Evolutionary conservation across 768 basidiomycete species (phyloP), one percentile per base, ranked within the genome.

Genomic region (Tylopilus balloui): DNA sequence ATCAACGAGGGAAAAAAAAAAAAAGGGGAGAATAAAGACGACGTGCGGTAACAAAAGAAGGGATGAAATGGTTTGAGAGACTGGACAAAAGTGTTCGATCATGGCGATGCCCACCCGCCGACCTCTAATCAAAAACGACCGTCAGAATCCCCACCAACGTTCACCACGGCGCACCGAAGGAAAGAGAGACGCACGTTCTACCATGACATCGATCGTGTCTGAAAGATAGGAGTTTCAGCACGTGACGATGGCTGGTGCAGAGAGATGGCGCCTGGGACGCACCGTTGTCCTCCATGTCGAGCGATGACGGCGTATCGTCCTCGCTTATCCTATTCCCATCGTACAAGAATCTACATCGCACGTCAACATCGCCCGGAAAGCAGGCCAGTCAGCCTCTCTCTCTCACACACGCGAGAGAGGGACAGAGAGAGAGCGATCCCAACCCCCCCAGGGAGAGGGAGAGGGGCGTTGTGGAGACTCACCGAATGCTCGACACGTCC

Each of bases 171-270:
- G 29, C 17, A 19, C 23, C 7, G 3, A 35, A 14, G 19, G 29
- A 52, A 45, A 14, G 19, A 29, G 52, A 45, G n/a, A 44, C 84
- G 55, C 73, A 94, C 92, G 92, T 73, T 95, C 92, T 51, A 95
- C 88, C 86, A 93, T 90, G 54, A 94, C 93, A 77, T 97, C 93
- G 70, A 97, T 92, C 7, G 91, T 84, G 66, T 97, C 93, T 84
- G 21, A 15, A 12, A 20, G 43, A 48, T 25, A 50, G 39, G 47
- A 51, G 45, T 52, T n/a, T n/a, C 25, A 54, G 27, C 35, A 31
- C 20, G 25, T 21, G 34, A 17, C 19, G 19, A 24, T 17, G 3
- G 6, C n/a, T n/a, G n/a, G n/a, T n/a, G n/a, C n/a, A 10, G n/a
- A 15, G 8, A n/a, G n/a, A n/a, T n/a, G n/a, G 34, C n/a, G 17